A percentile compares a stretch with the other conserved stretches of the same genome.
phyloP scores from a whole-genome alignment of 73 alveolate species.

The Tetrahymena elliotti region DNA sequence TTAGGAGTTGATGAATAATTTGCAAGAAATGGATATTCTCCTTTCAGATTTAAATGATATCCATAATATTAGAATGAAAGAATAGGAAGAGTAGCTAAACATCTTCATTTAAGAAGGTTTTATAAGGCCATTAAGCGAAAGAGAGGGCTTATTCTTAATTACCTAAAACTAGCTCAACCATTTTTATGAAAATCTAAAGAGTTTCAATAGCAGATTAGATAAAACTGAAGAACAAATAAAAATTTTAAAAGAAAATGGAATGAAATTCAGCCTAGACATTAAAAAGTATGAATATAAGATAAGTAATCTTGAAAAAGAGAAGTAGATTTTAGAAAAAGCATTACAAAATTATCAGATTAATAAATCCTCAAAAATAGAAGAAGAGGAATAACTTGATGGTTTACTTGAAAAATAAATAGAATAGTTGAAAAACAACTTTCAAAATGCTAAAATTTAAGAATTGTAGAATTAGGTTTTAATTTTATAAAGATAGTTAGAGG shows the following conservation, averaged over 20 bases:
- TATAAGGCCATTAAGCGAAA: not conserved
- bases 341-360: not conserved
- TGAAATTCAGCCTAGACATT: not conserved
- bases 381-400: not conserved
- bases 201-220: not conserved
- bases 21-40: not conserved
- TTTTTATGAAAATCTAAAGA: not conserved
- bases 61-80: not conserved
- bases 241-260: not conserved
- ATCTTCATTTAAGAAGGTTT: not conserved
- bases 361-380: not conserved
- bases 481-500: not conserved
- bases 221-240: not conserved
- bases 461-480: not conserved
- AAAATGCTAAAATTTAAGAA: not conserved
- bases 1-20: not conserved
- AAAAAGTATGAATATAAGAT: not conserved
- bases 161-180: not conserved
- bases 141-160: not conserved
- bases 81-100: not conserved
- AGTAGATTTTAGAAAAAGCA: not conserved
- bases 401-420: not conserved
- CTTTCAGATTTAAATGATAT: not conserved
- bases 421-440: not conserved
- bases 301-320: not conserved